Percentiles rank a stretch among this genome's conserved stretches.
phyloP scores from a whole-genome alignment of 2,329 filamentous ascomycete species.

The Delphinella strobiligena region DNA sequence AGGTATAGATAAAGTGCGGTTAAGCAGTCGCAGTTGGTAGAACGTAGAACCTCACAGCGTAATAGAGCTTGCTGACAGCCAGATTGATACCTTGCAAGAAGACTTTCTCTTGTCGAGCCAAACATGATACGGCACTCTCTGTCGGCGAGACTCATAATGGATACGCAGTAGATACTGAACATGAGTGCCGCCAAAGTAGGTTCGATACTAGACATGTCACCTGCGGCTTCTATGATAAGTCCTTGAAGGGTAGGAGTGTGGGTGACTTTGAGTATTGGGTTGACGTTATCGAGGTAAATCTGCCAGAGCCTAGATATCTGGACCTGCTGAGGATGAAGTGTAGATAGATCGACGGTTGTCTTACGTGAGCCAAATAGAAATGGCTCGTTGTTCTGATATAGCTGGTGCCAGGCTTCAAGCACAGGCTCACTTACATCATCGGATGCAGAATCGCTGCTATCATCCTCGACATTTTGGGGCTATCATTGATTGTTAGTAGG shows the following conservation, averaged over 20 bases:
- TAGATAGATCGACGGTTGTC: conserved; percentile 31
- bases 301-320: conserved; percentile 66
- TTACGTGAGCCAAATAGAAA: conserved; percentile 41
- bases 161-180: conserved; percentile 54
- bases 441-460: conserved; percentile 16
- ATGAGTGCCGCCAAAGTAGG: conserved; percentile 49
- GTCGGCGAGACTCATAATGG: conserved; percentile 43
- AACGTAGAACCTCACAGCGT: conserved; percentile 30
- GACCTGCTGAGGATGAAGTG: conserved; percentile 49
- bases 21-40: conserved; percentile 32
- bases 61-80: conserved; percentile 36
- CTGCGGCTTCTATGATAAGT: conserved; percentile 50
- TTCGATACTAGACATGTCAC: conserved; percentile 42
- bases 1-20: conserved; percentile 43
- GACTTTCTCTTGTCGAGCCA: conserved; percentile 23
- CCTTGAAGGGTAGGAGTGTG: conserved; percentile 60
- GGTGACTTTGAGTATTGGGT: conserved; percentile 60
- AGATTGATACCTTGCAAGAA: conserved; percentile 31
- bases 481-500: no score
- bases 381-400: conserved; percentile 31
- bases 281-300: conserved; percentile 59
- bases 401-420: conserved; percentile 35
- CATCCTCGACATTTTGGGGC: conserved; percentile 14
- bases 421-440: conserved; percentile 23
- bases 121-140: conserved; percentile 39